These are phyloP conservation scores for Eremothecium cymbalariae DNA, from an alignment of 1,139 yeast species.

Conservation along the genomic window DNA sequence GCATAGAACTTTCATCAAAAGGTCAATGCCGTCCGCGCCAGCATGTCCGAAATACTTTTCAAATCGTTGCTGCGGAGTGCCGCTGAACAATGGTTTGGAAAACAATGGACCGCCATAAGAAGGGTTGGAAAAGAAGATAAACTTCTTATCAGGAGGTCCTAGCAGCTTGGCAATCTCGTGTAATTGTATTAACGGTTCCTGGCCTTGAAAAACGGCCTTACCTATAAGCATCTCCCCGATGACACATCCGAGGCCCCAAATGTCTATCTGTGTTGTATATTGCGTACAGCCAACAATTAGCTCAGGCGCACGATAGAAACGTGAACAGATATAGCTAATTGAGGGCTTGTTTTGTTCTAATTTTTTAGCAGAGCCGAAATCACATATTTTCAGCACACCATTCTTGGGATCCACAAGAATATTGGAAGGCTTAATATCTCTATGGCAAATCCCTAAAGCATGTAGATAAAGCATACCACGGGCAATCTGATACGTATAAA, in stretches of 20 bases:
- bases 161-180: conserved; percentile 68
- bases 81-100: conserved; percentile 57
- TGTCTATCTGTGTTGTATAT: conserved; percentile 71
- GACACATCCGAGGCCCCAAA: conserved; percentile 84
- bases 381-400: conserved; percentile 65
- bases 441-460: conserved; percentile 69
- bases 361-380: conserved; percentile 75
- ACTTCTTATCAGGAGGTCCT: conserved; percentile 66
- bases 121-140: conserved; percentile 66
- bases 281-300: conserved; percentile 67
- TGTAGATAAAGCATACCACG: conserved; percentile 77
- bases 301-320: conserved; percentile 80
- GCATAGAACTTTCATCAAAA: conserved; percentile 58
- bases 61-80: conserved; percentile 52
- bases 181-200: conserved; percentile 62
- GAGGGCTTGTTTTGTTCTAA: conserved; percentile 66
- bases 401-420: conserved; percentile 63
- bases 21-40: conserved; percentile 62
- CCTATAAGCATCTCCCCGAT: conserved; percentile 79
- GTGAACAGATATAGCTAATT: conserved; percentile 69
- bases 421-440: conserved; percentile 77
- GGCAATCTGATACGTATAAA: conserved; percentile 72
- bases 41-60: conserved; percentile 62
- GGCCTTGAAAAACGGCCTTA: conserved; percentile 75
- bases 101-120: conserved; percentile 67